These are phyloP conservation scores for Diutina siamensis DNA, from an alignment of 1,139 yeast genomes.

Conservation along the genomic window DNA sequence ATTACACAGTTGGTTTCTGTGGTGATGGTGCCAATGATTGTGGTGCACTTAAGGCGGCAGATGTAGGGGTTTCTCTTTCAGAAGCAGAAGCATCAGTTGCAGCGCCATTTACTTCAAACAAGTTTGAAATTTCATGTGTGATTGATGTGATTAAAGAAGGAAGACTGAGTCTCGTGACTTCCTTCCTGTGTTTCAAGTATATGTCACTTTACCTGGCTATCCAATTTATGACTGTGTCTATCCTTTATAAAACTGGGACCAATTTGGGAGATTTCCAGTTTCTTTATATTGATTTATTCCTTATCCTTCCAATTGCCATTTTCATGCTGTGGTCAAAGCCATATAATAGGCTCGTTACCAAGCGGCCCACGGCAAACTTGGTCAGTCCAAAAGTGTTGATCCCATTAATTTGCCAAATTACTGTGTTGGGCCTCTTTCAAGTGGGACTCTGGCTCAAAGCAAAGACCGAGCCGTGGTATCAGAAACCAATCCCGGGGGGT, in stretches of 20 bases:
- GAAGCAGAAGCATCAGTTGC: constrained; percentile 99
- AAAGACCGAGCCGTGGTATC: constrained; percentile 60
- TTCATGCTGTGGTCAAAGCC: constrained; percentile 98
- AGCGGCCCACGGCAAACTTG: constrained; percentile 88
- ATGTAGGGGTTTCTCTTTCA: constrained; percentile 88
- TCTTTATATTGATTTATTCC: constrained; percentile 77
- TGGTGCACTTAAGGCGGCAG: constrained; percentile 96
- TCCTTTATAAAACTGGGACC: constrained; percentile 78
- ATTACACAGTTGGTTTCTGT: constrained; percentile 92
- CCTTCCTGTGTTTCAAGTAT: constrained; percentile 93
- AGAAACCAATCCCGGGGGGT: constrained; percentile 71
- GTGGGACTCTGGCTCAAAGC: constrained; percentile 51
- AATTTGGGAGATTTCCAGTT: constrained; percentile 97
- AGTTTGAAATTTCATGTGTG: constrained; percentile 87
- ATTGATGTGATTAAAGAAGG: constrained; percentile 88
- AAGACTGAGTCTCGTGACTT: constrained; percentile 83
- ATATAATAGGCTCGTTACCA: constrained; percentile 42
- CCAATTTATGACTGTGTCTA: constrained; percentile 79
- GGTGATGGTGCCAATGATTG: constrained; percentile 98
- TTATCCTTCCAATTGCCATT: constrained; percentile 88
- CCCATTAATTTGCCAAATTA: constrained; percentile 68
- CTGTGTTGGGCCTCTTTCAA: constrained; percentile 53
- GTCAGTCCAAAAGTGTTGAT: constrained; percentile 80
- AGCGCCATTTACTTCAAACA: constrained; percentile 89
- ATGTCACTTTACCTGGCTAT: constrained; percentile 96